A percentile compares a stretch with the other conserved stretches of the same genome.
Evolutionary conservation across 2,329 filamentous ascomycete species (phyloP).

Genomic region (Aureobasidium subglaciale): DNA sequence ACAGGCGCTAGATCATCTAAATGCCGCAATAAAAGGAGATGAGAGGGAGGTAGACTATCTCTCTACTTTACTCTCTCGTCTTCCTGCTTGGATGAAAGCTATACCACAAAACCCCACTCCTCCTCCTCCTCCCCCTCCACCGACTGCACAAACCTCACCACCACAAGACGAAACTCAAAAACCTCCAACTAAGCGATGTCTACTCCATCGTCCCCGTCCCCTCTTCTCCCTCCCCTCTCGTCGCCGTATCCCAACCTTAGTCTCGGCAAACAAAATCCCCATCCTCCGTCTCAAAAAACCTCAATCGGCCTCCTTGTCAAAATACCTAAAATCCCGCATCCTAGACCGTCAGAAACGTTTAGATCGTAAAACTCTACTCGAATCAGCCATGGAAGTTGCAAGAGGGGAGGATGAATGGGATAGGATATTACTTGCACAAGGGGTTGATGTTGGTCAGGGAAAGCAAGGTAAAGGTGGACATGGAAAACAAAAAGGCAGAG

Average conservation of each 20-base stretch:
- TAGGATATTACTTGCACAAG: conserved; percentile 28
- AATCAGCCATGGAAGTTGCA: conserved; percentile 35
- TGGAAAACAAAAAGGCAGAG: conserved; percentile 14
- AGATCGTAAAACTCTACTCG: conserved; percentile 32
- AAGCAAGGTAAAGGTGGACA: conserved; percentile 16
- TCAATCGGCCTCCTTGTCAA: conserved; percentile 53
- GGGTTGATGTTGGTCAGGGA: too few species aligned
- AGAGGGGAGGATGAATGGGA: conserved; percentile 46
- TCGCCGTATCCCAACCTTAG: conserved; percentile 54
- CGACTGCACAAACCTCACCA: conserved; percentile 16
- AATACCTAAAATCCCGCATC: conserved; percentile 50
- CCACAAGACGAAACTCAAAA: too few species aligned
- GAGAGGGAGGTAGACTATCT: too few species aligned
- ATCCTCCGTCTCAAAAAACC: conserved; percentile 62
- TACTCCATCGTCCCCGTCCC: conserved; percentile 25
- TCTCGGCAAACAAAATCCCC: conserved; percentile 50
- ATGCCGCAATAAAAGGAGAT: conserved; percentile 34
- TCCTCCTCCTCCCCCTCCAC: background rate
- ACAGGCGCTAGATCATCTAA: conserved; percentile 37
- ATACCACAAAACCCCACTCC: too few species aligned
- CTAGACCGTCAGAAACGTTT: conserved; percentile 38
- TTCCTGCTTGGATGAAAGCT: too few species aligned
- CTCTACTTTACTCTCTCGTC: conserved; percentile 21
- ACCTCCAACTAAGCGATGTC: too few species aligned
- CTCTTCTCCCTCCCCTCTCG: conserved; percentile 38